Percentiles rank a stretch among this genome's conserved stretches.
These are phyloP conservation scores for Microascus cirrosus DNA, from an alignment of 2,329 filamentous ascomycete species.

Conservation along the genomic window DNA sequence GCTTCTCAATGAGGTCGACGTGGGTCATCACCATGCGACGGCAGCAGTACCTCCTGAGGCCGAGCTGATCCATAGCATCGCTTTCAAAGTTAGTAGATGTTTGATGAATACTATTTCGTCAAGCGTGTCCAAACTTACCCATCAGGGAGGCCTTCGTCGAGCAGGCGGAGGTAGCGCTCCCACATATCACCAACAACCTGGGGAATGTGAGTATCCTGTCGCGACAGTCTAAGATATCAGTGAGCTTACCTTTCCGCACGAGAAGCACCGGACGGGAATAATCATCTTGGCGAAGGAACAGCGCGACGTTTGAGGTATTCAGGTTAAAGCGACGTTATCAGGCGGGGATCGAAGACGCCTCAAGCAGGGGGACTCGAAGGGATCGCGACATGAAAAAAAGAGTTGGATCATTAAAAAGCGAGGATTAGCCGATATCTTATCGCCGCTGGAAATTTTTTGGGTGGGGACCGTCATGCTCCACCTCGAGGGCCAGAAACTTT, in stretches of 20 bases:
- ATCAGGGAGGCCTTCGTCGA: slow-evolving; percentile 66
- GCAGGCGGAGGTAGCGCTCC: slow-evolving; percentile 86
- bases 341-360: background rate
- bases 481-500: slow-evolving; percentile 1
- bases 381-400: slow-evolving; percentile 5
- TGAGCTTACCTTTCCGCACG: slow-evolving; percentile 78
- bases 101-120: background rate
- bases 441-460: slow-evolving; percentile 24
- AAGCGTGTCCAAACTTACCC: slow-evolving; percentile 43
- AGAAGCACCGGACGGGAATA: slow-evolving; percentile 97
- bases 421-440: slow-evolving; percentile 29
- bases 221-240: background rate
- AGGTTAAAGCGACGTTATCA: background rate
- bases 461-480: slow-evolving; percentile 14
- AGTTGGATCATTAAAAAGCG: slow-evolving; percentile 6
- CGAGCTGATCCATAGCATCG: slow-evolving; percentile 91
- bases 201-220: slow-evolving; percentile 15
- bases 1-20: slow-evolving; percentile 96
- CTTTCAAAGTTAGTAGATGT: slow-evolving; percentile 35
- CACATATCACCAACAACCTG: slow-evolving; percentile 96
- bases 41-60: slow-evolving; percentile 94
- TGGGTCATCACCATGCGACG: slow-evolving; percentile 99
- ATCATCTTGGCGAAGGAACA: slow-evolving; percentile 59
- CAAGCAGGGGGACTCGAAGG: background rate
- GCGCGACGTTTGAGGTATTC: background rate